Evolutionary conservation across 2,329 filamentous ascomycete species (phyloP), one percentile per base, ranked within the genome.

Genomic region (Stagonosporopsis tanaceti): DNA sequence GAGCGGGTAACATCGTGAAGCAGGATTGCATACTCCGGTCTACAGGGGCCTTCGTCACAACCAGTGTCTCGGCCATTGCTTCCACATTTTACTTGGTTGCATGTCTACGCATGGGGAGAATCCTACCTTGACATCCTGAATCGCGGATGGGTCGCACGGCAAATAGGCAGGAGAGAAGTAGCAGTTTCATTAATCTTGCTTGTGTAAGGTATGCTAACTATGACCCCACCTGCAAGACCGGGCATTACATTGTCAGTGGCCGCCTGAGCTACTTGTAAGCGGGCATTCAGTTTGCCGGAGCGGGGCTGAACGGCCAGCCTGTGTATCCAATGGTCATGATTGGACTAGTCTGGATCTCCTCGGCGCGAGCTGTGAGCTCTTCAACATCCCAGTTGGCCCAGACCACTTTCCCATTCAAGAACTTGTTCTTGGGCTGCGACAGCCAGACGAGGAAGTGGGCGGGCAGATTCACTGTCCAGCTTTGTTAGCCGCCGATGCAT

Each of bases 331-430:
- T 62, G 2, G 56, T 68, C 35, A 68, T 59, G 20, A 57, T 37
- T 9, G 30, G 35, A 11, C 59, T 56, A 6, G 30, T 47, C 47
- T 59, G 45, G 38, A 72, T 67, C 45, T 70, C 64, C 14, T 65
- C 61, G 32, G 57, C 42, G 34, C 41, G 24, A 7, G 44, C 44
- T 45, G 37, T 17, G 59, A 75, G 45, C 12, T 73, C 66, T 28
- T 71, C 65, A 6, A 74, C 62, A 52, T 57, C 60, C 69, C 66
- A 74, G 32, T 72, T 67, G 2, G 54, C 56, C 35, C 50, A 52
- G 3, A 71, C 44, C 45, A 66, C 63, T 47, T 57, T 60, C 1
- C 67, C 67, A 50, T 59, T 68, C 24, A 72, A 32, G 27, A 68
- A 72, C 3, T n/a, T 60, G 15, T 24, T 42, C 41, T 47, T 47